Evolutionary conservation across 495 filamentous ascomycete species (phyloP).

Genomic region (Neurospora tetrasperma): DNA sequence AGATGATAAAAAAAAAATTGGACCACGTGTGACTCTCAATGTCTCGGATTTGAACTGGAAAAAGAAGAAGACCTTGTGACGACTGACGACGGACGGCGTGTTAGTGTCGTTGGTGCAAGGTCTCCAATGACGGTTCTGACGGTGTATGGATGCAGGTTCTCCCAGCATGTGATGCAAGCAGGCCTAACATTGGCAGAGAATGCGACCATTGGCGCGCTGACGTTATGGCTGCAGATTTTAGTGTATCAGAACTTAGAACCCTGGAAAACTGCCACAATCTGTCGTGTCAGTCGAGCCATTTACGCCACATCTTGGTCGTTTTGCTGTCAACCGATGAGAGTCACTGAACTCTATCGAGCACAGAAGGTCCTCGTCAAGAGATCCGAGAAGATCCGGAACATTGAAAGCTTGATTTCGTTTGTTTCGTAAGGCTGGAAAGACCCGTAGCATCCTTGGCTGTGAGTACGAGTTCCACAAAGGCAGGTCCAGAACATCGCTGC

Average conservation of each 20-base stretch:
- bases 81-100: not conserved
- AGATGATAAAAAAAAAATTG: not conserved
- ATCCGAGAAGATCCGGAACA: not conserved
- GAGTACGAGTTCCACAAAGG: not conserved
- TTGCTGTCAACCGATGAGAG: not conserved
- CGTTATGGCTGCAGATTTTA: constrained; percentile 5
- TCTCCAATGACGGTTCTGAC: not conserved
- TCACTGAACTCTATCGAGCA: not conserved
- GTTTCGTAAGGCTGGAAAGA: not conserved
- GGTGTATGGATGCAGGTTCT: not conserved
- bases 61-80: constrained; percentile 1
- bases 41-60: not conserved
- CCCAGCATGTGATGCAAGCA: constrained; percentile 14
- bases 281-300: not conserved
- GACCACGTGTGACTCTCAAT: not conserved
- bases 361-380: not conserved
- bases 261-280: not conserved
- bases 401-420: not conserved
- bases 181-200: not conserved
- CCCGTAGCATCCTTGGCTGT: not conserved
- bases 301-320: not conserved
- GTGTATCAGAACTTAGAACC: not conserved
- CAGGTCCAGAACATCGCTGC: not conserved
- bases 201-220: constrained; percentile 1
- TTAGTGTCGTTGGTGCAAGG: not conserved